These are phyloP conservation scores for Silene uniflora DNA, from an alignment of 148 eudicot species.

Conservation along the genomic window DNA sequence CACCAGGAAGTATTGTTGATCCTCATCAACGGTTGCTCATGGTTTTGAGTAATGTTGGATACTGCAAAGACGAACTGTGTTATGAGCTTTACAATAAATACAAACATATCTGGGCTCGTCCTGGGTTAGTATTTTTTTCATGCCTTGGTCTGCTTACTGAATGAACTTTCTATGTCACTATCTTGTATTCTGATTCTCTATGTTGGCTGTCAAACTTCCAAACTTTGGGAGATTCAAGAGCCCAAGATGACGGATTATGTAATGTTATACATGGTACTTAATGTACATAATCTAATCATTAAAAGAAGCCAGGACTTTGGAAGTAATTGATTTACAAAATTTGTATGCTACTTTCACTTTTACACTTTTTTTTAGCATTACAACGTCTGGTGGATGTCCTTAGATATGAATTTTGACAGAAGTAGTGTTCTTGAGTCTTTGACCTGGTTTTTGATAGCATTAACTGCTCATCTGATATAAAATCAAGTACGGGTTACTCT, in stretches of 20 bases:
- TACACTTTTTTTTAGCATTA: background rate
- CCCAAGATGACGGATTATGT: too few relatives aligned
- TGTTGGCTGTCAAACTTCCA: background rate
- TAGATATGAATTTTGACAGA: background rate
- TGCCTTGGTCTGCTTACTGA: background rate
- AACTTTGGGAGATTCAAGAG: background rate
- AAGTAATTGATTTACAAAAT: background rate
- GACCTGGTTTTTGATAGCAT: background rate
- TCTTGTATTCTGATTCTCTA: background rate
- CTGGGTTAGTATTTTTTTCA: conserved; percentile 40
- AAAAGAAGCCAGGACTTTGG: background rate
- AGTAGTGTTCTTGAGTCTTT: background rate
- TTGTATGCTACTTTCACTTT: background rate
- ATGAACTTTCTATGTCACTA: background rate
- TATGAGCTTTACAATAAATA: conserved; percentile 72
- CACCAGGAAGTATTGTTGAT: conserved; percentile 69
- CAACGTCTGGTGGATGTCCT: background rate
- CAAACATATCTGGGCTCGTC: conserved; percentile 67
- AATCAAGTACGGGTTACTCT: background rate
- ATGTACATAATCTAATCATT: background rate
- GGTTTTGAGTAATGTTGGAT: conserved; percentile 96
- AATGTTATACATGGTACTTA: background rate
- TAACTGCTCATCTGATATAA: background rate
- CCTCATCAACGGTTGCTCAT: conserved; percentile 78
- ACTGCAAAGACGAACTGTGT: conserved; percentile 91